phyloP scores from a whole-genome alignment of 768 basidiomycete genomes.

The Boletus edulis region DNA sequence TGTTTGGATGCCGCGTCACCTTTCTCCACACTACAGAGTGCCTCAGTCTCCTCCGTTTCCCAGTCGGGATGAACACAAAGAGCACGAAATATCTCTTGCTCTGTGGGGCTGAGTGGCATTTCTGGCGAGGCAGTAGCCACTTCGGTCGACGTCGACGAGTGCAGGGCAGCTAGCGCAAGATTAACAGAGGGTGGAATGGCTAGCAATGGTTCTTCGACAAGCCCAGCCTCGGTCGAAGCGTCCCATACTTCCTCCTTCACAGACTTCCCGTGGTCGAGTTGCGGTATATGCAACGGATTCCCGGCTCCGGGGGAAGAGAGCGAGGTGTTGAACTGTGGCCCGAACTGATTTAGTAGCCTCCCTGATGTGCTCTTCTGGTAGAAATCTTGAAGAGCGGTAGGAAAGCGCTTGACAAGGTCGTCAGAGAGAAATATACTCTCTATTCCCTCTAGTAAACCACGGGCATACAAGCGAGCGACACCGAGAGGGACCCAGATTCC shows the following conservation, averaged over 20 bases:
- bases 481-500: slow-evolving; percentile 73
- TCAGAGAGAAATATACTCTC: slow-evolving; percentile 62
- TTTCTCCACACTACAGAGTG: slow-evolving; percentile 11
- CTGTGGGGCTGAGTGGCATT: slow-evolving; percentile 62
- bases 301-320: not conserved
- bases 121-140: slow-evolving; percentile 14
- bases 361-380: slow-evolving; percentile 46
- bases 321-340: slow-evolving; percentile 57
- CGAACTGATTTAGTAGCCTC: slow-evolving; percentile 58
- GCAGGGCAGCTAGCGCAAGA: slow-evolving; percentile 29
- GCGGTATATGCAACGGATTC: slow-evolving; percentile 1
- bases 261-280: slow-evolving; percentile 1
- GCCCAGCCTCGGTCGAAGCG: slow-evolving; percentile 13
- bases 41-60: slow-evolving; percentile 36
- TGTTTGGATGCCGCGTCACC: not conserved
- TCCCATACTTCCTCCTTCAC: slow-evolving; percentile 21
- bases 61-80: slow-evolving; percentile 60
- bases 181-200: slow-evolving; percentile 29
- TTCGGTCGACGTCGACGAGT: slow-evolving; percentile 14
- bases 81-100: slow-evolving; percentile 68
- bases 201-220: slow-evolving; percentile 23
- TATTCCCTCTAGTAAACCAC: slow-evolving; percentile 26
- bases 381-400: slow-evolving; percentile 57
- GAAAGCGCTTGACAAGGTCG: slow-evolving; percentile 60
- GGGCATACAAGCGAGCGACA: slow-evolving; percentile 46